phyloP scores from a whole-genome alignment of 83 land plant species.

The Picea engelmannii region DNA sequence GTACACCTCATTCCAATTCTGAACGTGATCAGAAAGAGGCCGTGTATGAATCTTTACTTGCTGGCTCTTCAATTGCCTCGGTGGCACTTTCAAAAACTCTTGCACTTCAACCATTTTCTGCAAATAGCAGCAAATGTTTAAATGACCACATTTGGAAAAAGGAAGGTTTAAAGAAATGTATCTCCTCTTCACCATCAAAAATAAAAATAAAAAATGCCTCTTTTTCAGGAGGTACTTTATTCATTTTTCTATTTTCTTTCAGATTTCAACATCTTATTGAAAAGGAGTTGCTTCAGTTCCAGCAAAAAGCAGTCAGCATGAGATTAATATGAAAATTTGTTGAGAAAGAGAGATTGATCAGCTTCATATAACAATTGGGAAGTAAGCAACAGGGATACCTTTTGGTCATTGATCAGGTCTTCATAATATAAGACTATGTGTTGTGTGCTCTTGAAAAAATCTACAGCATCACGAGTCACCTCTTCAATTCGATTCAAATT shows the following conservation, averaged over 20 bases:
- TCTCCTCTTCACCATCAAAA: not conserved
- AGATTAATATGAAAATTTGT: not conserved
- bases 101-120: conserved; percentile 36
- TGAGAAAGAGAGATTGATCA: not conserved
- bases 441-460: conserved; percentile 33
- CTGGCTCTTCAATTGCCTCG: conserved; percentile 24
- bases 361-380: not conserved
- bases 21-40: conserved; percentile 32
- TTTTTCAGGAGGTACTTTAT: not conserved
- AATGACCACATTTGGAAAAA: not conserved
- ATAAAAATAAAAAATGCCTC: not conserved
- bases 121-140: not conserved
- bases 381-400: conserved; percentile 19
- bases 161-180: not conserved
- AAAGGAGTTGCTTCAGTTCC: not conserved
- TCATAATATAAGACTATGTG: conserved; percentile 47
- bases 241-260: not conserved
- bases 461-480: conserved; percentile 31
- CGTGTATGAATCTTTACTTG: conserved; percentile 55
- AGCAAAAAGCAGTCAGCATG: not conserved
- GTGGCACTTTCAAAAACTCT: conserved; percentile 36
- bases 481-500: conserved; percentile 31
- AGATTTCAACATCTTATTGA: not conserved
- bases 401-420: conserved; percentile 34
- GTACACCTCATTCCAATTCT: conserved; percentile 43